Evolutionary conservation across 306 rosid genomes (phyloP), one percentile per base, ranked within the genome.

Genomic region (Acacia crassicarpa): DNA sequence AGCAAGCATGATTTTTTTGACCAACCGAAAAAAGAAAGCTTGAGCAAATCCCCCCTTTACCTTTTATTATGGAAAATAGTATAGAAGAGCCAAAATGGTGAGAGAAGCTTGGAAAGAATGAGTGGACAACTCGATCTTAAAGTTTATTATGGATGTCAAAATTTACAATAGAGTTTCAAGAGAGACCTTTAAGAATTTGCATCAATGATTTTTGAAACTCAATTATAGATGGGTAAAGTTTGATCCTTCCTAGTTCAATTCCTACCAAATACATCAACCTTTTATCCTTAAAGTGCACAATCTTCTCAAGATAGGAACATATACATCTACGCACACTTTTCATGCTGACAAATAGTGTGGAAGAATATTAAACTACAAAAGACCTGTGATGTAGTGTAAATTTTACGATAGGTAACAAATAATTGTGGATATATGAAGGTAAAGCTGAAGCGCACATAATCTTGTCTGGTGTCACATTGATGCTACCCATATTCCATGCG

Each of bases 391-490:
- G 27, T 22, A 58, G 32, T 58, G 65, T 22, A 22, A 58, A 58
- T 58, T 58, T 58, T 9, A 58, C 15, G 14, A 20, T 20, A n/a
- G 32, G 3, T 3, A 58, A n/a, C 65, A 58, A 58, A 58, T 22
- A 84, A 87, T 85, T 67, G 78, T 83, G 53, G 8, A n/a, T 27
- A 54, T 49, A 51, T 54, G 25, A 77, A 81, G 68, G 81, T 62
- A 86, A 90, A 88, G 88, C 59, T 82, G 86, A 78, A 80, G 75
- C 32, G 4, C 85, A 81, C 43, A 79, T 23, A 84, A 38, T 67
- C 67, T 87, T 84, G 88, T 79, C 84, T 44, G n/a, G 80, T 70
- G 84, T 89, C 86, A 85, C 80, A 88, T 80, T 90, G 90, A 87
- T 14, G 68, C 38, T 12, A 13, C 20, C 68, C 35, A 12, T 48